Percentiles rank a stretch among this genome's conserved stretches.
phyloP scores from a whole-genome alignment of 495 filamentous ascomycete genomes.

The Penicillium atrosanguineum region DNA sequence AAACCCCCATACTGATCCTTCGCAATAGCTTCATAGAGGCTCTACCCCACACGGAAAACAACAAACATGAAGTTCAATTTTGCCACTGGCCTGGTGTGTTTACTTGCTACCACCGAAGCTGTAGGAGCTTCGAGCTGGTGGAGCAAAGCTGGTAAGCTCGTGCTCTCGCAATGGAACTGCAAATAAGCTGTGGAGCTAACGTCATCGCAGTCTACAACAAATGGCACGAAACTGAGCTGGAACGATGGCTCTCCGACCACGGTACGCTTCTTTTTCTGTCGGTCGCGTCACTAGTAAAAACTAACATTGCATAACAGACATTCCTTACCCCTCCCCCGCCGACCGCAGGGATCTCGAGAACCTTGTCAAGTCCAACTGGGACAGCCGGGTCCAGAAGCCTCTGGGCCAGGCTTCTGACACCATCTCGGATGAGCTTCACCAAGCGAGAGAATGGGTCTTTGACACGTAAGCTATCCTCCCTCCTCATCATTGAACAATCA shows the following conservation, averaged over 20 bases:
- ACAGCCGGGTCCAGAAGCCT: constrained; percentile 59
- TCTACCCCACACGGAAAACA: background rate
- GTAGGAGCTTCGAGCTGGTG: constrained; percentile 76
- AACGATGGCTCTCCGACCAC: constrained; percentile 95
- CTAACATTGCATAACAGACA: constrained; percentile 45
- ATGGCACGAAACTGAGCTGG: constrained; percentile 97
- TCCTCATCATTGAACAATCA: background rate
- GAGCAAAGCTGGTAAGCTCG: constrained; percentile 69
- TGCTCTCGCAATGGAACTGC: constrained; percentile 11
- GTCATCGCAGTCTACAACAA: constrained; percentile 83
- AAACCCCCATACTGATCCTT: background rate
- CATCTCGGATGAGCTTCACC: constrained; percentile 63
- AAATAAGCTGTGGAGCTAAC: constrained; percentile 6
- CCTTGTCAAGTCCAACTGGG: constrained; percentile 87
- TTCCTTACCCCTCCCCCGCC: constrained; percentile 81
- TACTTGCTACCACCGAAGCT: constrained; percentile 62
- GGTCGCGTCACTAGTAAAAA: constrained; percentile 1
- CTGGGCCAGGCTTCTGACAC: constrained; percentile 78
- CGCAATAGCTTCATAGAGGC: constrained; percentile 2
- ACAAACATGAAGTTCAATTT: constrained; percentile 69
- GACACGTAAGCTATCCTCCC: constrained; percentile 64
- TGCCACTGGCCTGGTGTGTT: constrained; percentile 64
- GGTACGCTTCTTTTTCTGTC: constrained; percentile 21
- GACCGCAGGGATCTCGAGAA: constrained; percentile 84
- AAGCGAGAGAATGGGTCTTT: constrained; percentile 88